Conservation (phyloP, 352 stramenopile genomes). For the Phytopythium helicoides region DNA sequence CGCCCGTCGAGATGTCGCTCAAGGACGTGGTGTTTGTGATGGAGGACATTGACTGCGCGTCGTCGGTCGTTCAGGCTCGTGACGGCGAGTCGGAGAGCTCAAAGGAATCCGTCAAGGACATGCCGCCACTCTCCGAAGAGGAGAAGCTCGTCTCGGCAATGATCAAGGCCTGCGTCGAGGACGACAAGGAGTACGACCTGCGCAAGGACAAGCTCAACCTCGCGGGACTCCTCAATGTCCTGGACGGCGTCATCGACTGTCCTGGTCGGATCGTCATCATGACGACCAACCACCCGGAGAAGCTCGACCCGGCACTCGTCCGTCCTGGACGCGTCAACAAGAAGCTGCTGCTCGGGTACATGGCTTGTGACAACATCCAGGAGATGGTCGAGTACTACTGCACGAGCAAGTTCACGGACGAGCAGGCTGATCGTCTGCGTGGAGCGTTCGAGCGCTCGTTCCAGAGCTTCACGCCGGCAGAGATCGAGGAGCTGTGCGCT, state of each 20-base stretch:
- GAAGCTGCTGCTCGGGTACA: slow-evolving; percentile 73
- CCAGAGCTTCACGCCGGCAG: slow-evolving; percentile 29
- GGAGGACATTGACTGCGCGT: slow-evolving; percentile 87
- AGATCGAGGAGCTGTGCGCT: slow-evolving; percentile 45
- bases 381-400: slow-evolving; percentile 81
- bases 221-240: slow-evolving; percentile 83
- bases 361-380: slow-evolving; percentile 36
- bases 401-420: slow-evolving; percentile 15
- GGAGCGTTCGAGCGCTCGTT: slow-evolving; percentile 17
- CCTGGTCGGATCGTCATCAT: slow-evolving; percentile 91
- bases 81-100: slow-evolving; percentile 5
- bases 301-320: slow-evolving; percentile 90
- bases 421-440: slow-evolving; percentile 6
- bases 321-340: slow-evolving; percentile 90
- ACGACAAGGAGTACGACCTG: slow-evolving; percentile 25
- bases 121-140: too few species aligned
- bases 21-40: slow-evolving; percentile 91
- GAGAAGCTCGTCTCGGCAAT: too few species aligned
- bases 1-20: slow-evolving; percentile 65
- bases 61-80: slow-evolving; percentile 64
- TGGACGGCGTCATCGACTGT: slow-evolving; percentile 91
- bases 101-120: too few species aligned
- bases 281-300: slow-evolving; percentile 93
- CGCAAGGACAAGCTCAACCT: slow-evolving; percentile 75
- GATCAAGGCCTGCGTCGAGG: slow-evolving; percentile 44